Percentiles rank a stretch among this genome's conserved stretches.
Evolutionary conservation across 768 basidiomycete species (phyloP).

Genomic region (Termitomyces sp.): DNA sequence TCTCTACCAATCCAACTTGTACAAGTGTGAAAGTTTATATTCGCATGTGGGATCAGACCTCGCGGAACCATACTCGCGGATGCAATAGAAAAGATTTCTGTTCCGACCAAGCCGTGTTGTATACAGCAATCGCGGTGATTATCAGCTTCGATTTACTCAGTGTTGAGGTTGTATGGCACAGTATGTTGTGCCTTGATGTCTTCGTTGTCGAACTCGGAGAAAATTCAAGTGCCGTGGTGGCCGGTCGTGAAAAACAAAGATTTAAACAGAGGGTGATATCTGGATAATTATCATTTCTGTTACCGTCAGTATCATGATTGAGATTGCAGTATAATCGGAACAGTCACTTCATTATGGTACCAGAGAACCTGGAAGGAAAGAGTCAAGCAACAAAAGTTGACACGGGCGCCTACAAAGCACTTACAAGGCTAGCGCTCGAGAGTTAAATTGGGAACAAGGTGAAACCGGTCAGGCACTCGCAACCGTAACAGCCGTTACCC

Average conservation of each 20-base stretch:
- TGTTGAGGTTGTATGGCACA: too few species aligned
- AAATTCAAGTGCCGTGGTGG: background rate
- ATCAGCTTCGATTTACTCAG: too few species aligned
- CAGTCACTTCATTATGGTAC: background rate
- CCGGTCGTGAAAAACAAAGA: background rate
- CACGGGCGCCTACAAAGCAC: background rate
- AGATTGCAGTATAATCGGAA: background rate
- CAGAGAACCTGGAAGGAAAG: background rate
- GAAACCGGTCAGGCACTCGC: background rate
- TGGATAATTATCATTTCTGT: background rate
- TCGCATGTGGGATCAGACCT: too few species aligned
- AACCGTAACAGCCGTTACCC: background rate
- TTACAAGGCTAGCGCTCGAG: background rate
- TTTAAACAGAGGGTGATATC: background rate
- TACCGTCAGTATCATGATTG: background rate
- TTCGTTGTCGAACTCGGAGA: background rate
- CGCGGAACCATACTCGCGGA: too few species aligned
- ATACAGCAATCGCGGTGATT: too few species aligned
- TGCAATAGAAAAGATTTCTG: too few species aligned
- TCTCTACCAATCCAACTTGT: too few species aligned
- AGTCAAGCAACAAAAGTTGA: background rate
- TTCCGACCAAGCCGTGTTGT: too few species aligned
- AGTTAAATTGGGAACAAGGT: background rate
- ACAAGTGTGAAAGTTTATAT: too few species aligned
- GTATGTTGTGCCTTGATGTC: background rate